Evolutionary conservation across 306 rosid genomes (phyloP), one percentile per base, ranked within the genome.

Genomic region (Prunus armeniaca): DNA sequence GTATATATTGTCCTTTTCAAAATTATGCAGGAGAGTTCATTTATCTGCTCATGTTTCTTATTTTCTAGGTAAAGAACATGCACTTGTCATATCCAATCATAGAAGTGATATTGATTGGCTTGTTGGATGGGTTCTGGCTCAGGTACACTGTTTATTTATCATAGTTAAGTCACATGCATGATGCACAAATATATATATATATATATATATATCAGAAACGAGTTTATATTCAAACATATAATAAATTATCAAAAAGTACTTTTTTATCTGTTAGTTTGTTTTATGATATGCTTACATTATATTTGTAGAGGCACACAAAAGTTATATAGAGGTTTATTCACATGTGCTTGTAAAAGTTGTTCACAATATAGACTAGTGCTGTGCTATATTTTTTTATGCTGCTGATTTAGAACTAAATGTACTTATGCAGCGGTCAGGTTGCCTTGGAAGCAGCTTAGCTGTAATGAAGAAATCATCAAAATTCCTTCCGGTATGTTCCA

Each of bases 31-130:
- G 65, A 24, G 25, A 24, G 68, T 27, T 68, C 56, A 71, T 74
- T 70, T 51, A 56, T 79, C 64, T 74, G 34, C 64, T 78, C 71
- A 34, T 63, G 45, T 78, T 64, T 71, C 54, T 28, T 56, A 78
- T 72, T 86, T 84, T 81, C 64, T 91, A 94, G 97, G 97, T 73
- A 87, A 88, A 86, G 98, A 94, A 76, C 97, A 91, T 67, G 98
- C 98, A 7, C 97, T 94, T 79, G 87, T 88, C 66, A 45, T 91
- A 73, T 90, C 68, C 81, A 94, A 94, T 84, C 98, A 94, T 79
- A 88, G 74, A 89, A 94, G 98, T 84, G 98, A 91, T 58, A 91
- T 91, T 74, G 97, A 93, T 82, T 93, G 98, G 98, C 97, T 93
- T 74, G 91, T 91, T 85, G 96, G 96, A 82, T 91, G 97, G 98